Conservation (phyloP, 495 filamentous ascomycete genomes). For the Platismatia glauca region DNA sequence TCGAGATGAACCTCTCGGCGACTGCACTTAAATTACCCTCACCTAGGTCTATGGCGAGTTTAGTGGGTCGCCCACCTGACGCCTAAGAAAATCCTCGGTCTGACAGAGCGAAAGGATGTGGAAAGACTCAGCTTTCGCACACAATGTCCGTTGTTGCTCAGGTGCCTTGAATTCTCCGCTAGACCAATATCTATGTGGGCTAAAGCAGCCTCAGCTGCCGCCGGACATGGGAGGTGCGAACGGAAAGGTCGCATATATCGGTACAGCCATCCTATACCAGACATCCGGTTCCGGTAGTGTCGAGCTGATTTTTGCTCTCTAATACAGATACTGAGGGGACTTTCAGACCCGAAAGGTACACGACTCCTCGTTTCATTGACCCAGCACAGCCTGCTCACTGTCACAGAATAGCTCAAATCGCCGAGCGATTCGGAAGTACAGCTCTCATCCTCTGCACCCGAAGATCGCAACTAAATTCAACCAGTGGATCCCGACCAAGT, state of each 20-base stretch:
- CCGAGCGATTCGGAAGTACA: slow-evolving; percentile 57
- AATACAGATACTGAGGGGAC: slow-evolving; percentile 66
- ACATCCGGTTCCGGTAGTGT: background rate
- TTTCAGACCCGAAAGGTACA: slow-evolving; percentile 56
- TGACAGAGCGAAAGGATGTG: slow-evolving; percentile 39
- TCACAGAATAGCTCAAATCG: slow-evolving; percentile 56
- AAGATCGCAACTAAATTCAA: background rate
- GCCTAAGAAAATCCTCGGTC: background rate
- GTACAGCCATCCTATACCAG: slow-evolving; percentile 23
- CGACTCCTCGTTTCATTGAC: background rate
- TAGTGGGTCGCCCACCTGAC: slow-evolving; percentile 31
- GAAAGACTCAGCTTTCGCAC: slow-evolving; percentile 64
- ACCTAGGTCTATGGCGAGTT: slow-evolving; percentile 55
- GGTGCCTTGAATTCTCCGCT: slow-evolving; percentile 18
- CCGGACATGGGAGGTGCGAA: slow-evolving; percentile 63
- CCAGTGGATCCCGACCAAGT: slow-evolving; percentile 51
- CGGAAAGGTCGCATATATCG: slow-evolving; percentile 73
- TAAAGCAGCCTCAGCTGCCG: slow-evolving; percentile 30
- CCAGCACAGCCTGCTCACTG: background rate
- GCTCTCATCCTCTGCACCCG: background rate
- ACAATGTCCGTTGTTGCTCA: slow-evolving; percentile 64
- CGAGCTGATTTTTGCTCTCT: background rate
- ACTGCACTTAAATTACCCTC: background rate
- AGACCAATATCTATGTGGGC: background rate
- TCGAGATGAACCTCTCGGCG: background rate